phyloP scores from a whole-genome alignment of 2,329 filamentous ascomycete genomes.

The Lachnellula cervina region DNA sequence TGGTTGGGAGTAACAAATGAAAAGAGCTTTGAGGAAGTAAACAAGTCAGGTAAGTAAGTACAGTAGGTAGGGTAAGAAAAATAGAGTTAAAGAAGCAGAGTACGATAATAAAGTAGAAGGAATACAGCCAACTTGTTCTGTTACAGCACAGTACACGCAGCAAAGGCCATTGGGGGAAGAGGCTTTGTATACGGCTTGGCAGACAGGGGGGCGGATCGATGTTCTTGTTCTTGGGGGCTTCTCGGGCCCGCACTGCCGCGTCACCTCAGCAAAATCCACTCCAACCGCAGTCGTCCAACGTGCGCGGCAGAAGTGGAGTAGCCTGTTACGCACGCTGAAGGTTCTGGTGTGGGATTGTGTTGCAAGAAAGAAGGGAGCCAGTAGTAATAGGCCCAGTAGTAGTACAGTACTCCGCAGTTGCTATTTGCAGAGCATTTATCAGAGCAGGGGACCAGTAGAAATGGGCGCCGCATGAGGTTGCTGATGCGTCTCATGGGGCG shows the following conservation, averaged over 20 bases:
- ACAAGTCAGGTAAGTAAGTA: background rate
- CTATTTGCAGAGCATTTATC: background rate
- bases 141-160: background rate
- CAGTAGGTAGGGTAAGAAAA: background rate
- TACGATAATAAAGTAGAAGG: background rate
- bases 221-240: background rate
- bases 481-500: constrained; percentile 3
- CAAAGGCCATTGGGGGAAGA: background rate
- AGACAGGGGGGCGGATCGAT: background rate
- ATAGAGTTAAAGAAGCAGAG: background rate
- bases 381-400: too few relatives aligned
- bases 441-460: background rate
- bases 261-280: background rate
- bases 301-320: background rate
- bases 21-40: background rate
- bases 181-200: constrained; percentile 7
- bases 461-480: background rate
- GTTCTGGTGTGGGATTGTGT: too few relatives aligned
- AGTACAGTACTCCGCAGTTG: background rate
- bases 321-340: background rate
- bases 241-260: background rate
- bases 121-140: background rate
- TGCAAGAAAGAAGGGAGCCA: background rate
- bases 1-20: background rate
- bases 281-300: background rate